Base-by-base conservation (phyloP, 306 rosid genomes). In the Vigna radiata region DNA sequence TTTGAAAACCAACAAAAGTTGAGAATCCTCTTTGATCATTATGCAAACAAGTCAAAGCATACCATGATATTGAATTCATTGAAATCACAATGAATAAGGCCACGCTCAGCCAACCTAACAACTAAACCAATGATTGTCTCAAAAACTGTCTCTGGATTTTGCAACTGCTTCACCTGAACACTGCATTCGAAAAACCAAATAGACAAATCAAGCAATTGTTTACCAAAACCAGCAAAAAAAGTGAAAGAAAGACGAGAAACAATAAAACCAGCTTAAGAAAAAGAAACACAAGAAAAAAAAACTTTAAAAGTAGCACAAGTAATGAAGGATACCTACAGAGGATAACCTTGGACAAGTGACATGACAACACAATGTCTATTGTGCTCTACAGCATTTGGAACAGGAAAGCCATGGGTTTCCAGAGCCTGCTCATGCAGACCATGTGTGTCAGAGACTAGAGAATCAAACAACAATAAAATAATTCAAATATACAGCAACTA, bases 61-160 rank as follows among this genome's bases (percentile, higher is more conserved):
- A 94, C 98, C 97, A 94, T 90, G 79, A 94, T 88, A 85, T 94
- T 94, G 80, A 94, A 94, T 70, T 94, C 96, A 72, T 94, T 94
- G 75, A 92, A 94, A 87, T 94, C 98, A 27, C 98, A 94, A 78
- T 94, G 98, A 79, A 94, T 94, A 76, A 94, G 93, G 72, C 98
- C 97, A 72, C 92, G 90, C 62, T 94, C 97, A 10, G 98, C 98
- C 59, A 92, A 78, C 67, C 91, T 90, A 85, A 92, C 87, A 75
- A 92, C 88, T 56, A 88, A 76, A 54, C 92, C 93, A 72, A 92
- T 52, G 79, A 92, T 90, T 53, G 89, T 87, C 81, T 92, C 96
- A 79, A 95, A 92, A 87, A 90, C 93, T 19, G 77, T 64, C 60
- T 90, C 96, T 49, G 93, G 96, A 82, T 95, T 95, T 82, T 83